Evolutionary conservation across 2,329 filamentous ascomycete species (phyloP), one percentile per base, ranked within the genome.

Genomic region (Claviceps digitariae): DNA sequence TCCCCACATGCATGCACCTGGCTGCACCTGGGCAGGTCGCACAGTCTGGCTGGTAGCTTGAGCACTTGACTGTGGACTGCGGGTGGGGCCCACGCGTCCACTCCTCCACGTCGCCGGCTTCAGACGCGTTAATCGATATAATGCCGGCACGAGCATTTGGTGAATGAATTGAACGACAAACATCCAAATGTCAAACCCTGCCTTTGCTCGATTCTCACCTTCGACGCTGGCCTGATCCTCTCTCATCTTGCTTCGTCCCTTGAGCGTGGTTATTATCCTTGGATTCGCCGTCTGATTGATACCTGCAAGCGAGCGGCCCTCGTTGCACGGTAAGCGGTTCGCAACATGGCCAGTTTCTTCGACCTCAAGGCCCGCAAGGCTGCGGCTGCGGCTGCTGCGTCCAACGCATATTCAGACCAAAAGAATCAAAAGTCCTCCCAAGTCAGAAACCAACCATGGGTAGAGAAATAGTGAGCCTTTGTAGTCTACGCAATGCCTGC

Each of bases 361-460:
- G 91, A 95, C 68, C 78, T 96, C 63, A 95, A 95, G 71, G 91
- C 91, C 52, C 83, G 91, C 38, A 89, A 89, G 65, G 86, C 85
- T 52, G 86, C 85, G 52, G 86, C 83, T 12, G 83, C 86, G 15
- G 81, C 84, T 12, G 83, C 86, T 15, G 81, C 84, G 1, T 74
- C 80, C 43, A 85, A 81, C 67, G 77, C 76, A 50, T 66, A 71
- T 55, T 70, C 78, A 21, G 81, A 84, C 46, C 77, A 77, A 52
- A 95, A 91, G 69, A 69, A 75, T 52, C 77, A 83, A 56, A 78
- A 77, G 58, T 60, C 78, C 73, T 55, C 77, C 75, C 63, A 84
- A 77, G 60, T 79, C 79, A 63, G 75, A 83, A 60, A 63, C 9
- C 91, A 96, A 65, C 93, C 93, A 63, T 98, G 93, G 93, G 91